Conservation (phyloP, 2,329 filamentous ascomycete species). For the Chaetothyriales sp. region DNA sequence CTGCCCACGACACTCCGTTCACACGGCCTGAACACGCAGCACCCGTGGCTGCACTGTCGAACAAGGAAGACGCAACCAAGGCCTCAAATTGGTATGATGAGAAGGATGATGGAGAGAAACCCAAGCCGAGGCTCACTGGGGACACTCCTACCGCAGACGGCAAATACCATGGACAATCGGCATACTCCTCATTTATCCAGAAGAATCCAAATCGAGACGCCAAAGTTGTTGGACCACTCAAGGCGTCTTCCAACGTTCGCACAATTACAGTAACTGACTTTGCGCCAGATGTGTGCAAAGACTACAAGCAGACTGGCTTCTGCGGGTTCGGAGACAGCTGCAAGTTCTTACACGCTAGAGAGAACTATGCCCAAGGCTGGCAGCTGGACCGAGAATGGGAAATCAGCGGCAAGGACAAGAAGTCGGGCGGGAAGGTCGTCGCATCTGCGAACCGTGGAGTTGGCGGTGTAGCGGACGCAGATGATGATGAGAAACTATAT, state of each 20-base stretch:
- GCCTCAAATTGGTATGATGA: slow-evolving; percentile 82
- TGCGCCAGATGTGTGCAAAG: slow-evolving; percentile 87
- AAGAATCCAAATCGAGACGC: slow-evolving; percentile 61
- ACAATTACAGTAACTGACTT: slow-evolving; percentile 86
- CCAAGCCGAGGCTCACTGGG: slow-evolving; percentile 27
- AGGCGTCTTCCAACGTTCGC: slow-evolving; percentile 73
- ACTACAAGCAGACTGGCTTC: slow-evolving; percentile 70
- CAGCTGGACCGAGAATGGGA: slow-evolving; percentile 94
- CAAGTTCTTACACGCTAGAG: slow-evolving; percentile 51
- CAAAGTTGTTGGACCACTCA: slow-evolving; percentile 67
- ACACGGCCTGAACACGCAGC: slow-evolving; percentile 44
- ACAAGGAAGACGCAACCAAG: slow-evolving; percentile 77
- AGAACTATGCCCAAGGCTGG: slow-evolving; percentile 75
- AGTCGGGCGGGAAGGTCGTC: slow-evolving; percentile 35
- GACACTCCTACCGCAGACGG: slow-evolving; percentile 38
- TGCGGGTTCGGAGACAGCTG: slow-evolving; percentile 55
- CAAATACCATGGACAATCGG: slow-evolving; percentile 63
- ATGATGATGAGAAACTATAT: slow-evolving; percentile 36
- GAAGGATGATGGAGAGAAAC: slow-evolving; percentile 35
- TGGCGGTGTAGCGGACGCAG: slow-evolving; percentile 9
- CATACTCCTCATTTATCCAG: slow-evolving; percentile 60
- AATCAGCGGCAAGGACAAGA: slow-evolving; percentile 53
- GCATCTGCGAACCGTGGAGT: slow-evolving; percentile 35
- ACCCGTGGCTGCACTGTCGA: slow-evolving; percentile 51
- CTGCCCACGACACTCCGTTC: slow-evolving; percentile 29